These are phyloP conservation scores for Fusarium papillatum DNA, from an alignment of 2,329 filamentous ascomycete genomes.

Conservation along the genomic window DNA sequence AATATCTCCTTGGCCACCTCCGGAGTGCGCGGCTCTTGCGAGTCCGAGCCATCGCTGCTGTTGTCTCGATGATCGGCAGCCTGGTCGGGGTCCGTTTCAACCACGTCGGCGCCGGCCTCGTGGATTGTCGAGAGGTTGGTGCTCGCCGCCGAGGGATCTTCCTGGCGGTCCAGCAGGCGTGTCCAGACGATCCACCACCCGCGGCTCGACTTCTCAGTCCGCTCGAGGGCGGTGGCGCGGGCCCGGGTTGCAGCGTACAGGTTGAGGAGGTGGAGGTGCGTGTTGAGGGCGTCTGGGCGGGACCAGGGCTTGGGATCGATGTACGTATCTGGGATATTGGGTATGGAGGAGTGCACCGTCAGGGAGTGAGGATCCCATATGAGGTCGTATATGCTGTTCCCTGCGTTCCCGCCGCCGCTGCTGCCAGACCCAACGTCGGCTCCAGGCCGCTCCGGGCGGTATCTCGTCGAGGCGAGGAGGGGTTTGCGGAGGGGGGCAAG, in stretches of 20 bases:
- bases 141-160: conserved; percentile 21
- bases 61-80: conserved; percentile 19
- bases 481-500: conserved; percentile 70
- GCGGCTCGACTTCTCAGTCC: conserved; percentile 75
- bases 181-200: conserved; percentile 82
- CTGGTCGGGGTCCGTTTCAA: conserved; percentile 6
- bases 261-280: conserved; percentile 74
- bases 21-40: conserved; percentile 20
- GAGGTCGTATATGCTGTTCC: conserved; percentile 68
- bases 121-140: conserved; percentile 45
- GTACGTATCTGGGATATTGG: conserved; percentile 70
- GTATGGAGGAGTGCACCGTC: conserved; percentile 73
- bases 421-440: conserved; percentile 43
- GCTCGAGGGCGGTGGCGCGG: conserved; percentile 64
- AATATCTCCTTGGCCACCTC: conserved; percentile 70
- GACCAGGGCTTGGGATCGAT: conserved; percentile 61
- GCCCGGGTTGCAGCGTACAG: conserved; percentile 61
- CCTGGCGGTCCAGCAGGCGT: conserved; percentile 60
- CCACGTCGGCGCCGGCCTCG: conserved; percentile 37
- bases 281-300: conserved; percentile 73
- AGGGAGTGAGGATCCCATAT: conserved; percentile 71
- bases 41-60: conserved; percentile 24
- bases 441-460: conserved; percentile 63
- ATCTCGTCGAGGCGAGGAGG: conserved; percentile 68
- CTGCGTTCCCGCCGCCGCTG: conserved; percentile 4